These are phyloP conservation scores for Drechslerella coelobrocha DNA, from an alignment of 2,329 filamentous ascomycete species.

Conservation along the genomic window DNA sequence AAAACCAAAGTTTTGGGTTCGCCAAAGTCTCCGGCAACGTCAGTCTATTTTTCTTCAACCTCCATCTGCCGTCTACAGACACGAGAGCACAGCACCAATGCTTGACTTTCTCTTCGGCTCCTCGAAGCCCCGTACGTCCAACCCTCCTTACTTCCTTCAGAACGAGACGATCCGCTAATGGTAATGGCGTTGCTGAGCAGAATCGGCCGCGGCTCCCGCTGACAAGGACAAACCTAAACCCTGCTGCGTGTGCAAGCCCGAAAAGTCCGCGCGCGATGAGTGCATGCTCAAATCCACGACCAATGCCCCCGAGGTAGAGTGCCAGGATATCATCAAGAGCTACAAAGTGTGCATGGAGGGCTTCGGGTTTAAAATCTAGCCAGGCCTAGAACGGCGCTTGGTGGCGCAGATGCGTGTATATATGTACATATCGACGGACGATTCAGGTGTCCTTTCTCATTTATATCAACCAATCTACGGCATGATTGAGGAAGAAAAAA, in stretches of 20 bases:
- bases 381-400: not conserved
- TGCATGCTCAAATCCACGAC: constrained; percentile 97
- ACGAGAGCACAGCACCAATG: constrained; percentile 13
- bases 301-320: constrained; percentile 81
- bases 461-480: not conserved
- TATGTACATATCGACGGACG: not conserved
- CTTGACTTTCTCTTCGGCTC: constrained; percentile 47
- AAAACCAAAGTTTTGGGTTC: not conserved
- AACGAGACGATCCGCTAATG: not conserved
- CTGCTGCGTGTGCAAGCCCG: constrained; percentile 96
- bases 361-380: constrained; percentile 75
- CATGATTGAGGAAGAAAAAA: too few relatives aligned
- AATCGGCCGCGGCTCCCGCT: constrained; percentile 10
- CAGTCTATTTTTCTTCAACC: not conserved
- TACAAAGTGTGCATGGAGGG: constrained; percentile 92
- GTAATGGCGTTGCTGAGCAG: not conserved
- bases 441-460: not conserved
- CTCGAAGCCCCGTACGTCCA: constrained; percentile 40
- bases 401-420: not conserved
- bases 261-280: constrained; percentile 90
- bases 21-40: not conserved
- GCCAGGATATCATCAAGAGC: constrained; percentile 78
- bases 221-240: constrained; percentile 65
- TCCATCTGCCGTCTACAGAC: not conserved
- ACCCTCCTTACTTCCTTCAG: not conserved